These are phyloP conservation scores for Botrytis aclada DNA, from an alignment of 2,329 filamentous ascomycete genomes.

Conservation along the genomic window DNA sequence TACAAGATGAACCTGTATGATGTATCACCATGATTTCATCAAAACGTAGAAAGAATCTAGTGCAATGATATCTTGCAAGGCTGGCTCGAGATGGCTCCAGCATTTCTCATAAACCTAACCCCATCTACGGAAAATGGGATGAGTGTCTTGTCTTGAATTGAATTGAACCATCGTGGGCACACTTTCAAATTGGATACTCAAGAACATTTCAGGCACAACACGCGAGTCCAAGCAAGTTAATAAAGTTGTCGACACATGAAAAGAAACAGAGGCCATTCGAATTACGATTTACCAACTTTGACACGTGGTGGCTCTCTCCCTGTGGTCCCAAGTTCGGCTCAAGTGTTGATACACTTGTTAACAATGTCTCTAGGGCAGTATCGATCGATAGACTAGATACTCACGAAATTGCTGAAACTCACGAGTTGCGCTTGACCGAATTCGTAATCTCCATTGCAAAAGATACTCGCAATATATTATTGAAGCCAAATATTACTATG, in stretches of 20 bases:
- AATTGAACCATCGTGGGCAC: background rate
- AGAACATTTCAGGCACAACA: conserved; percentile 18
- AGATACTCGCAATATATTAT: background rate
- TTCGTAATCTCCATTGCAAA: background rate
- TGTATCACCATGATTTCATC: conserved; percentile 34
- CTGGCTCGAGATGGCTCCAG: conserved; percentile 28
- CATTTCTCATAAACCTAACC: conserved; percentile 29
- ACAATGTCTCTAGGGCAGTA: background rate
- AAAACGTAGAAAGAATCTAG: conserved; percentile 27
- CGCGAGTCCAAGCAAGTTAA: conserved; percentile 21
- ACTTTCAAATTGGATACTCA: conserved; percentile 21
- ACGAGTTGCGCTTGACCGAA: conserved; percentile 1
- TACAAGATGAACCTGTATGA: conserved; percentile 30
- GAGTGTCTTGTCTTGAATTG: too few species aligned
- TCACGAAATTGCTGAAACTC: background rate
- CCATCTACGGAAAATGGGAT: conserved; percentile 19
- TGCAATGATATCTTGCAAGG: conserved; percentile 28
- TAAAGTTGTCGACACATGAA: background rate
- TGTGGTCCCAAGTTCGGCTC: conserved; percentile 15
- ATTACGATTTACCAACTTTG: conserved; percentile 11
- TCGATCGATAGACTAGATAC: too few species aligned
- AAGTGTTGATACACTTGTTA: conserved; percentile 19
- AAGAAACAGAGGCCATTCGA: background rate
- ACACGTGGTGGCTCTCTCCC: conserved; percentile 4
- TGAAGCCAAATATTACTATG: fast-evolving